Percentiles rank a stretch among this genome's conserved stretches.
Evolutionary conservation across 2,329 filamentous ascomycete species (phyloP).

Genomic region (Alternaria sp.): DNA sequence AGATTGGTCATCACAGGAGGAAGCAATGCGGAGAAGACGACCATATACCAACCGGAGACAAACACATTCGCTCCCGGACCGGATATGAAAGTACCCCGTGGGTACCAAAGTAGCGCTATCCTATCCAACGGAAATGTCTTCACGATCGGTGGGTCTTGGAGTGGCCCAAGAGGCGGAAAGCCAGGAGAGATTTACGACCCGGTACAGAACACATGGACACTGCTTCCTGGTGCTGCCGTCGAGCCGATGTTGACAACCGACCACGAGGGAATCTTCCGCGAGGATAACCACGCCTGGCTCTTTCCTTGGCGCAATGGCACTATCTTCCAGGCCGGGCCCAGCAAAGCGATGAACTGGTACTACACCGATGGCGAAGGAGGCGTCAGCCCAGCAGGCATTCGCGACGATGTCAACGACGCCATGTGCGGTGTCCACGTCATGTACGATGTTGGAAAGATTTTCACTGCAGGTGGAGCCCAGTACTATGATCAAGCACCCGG

Average conservation of each 20-base stretch:
- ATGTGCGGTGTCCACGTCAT: constrained; percentile 55
- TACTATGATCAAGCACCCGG: constrained; percentile 16
- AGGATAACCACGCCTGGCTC: constrained; percentile 32
- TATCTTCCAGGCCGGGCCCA: constrained; percentile 62
- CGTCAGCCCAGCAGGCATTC: constrained; percentile 49
- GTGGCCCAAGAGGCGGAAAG: constrained; percentile 17
- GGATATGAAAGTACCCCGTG: constrained; percentile 23
- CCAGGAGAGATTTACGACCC: constrained; percentile 25
- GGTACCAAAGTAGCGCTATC: constrained; percentile 24
- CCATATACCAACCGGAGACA: constrained; percentile 20
- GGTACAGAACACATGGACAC: constrained; percentile 16
- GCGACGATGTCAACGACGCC: constrained; percentile 45
- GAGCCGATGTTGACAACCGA: constrained; percentile 25
- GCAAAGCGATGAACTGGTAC: constrained; percentile 63
- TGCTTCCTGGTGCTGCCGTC: constrained; percentile 22
- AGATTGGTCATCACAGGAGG: constrained; percentile 26
- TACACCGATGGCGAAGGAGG: constrained; percentile 52
- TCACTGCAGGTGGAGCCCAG: constrained; percentile 39
- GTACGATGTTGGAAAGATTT: constrained; percentile 52
- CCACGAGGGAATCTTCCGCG: constrained; percentile 19
- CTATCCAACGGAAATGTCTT: constrained; percentile 27
- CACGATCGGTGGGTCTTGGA: constrained; percentile 27
- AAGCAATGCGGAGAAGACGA: constrained; percentile 23
- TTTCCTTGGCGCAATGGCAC: constrained; percentile 26
- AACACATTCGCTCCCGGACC: constrained; percentile 18